Base-by-base conservation (phyloP, 2,329 filamentous ascomycete genomes). In the Fusarium sp. region DNA sequence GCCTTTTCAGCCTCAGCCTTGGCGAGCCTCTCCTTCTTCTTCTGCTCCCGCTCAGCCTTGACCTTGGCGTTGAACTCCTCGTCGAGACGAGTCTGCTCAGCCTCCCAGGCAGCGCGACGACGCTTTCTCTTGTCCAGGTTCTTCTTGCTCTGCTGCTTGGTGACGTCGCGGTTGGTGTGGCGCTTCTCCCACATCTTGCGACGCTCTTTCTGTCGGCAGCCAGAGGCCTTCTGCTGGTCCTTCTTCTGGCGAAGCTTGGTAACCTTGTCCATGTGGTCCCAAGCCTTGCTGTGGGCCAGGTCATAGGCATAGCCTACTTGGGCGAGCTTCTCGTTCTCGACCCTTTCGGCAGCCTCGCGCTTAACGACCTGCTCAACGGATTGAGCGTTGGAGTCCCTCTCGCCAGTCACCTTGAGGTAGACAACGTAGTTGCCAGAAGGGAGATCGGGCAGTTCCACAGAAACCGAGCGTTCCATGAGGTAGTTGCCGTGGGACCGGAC, bases 251-350 rank as follows among this genome's bases (percentile, higher is more conserved):
- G 74, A 24, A 83, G 78, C 60, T 81, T 80, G 22, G 77, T 74
- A 2, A 84, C 79, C 61, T 81, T 80, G 50, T 84, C 78, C 63
- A 84, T 69, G 29, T 85, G 81, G 1, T 77, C 75, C 44, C 80
- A 78, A 2, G 83, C 85, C 72, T 87, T 87, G 74, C 79, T 82
- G 66, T 88, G 85, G 0, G 85, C 85, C 6, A 87, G 68, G 65
- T 88, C 85, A 57, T 88, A 88, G 0, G 85, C 81, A 35, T 81
- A 79, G 3, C 85, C 85, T 6, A 87, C 82, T 35, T 84, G 81
- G 1, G 83, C 80, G 3, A 88, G 76, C 72, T 88, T 88, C 40
- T 86, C 84, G 44, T 87, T 86, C 59, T 84, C 80, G 1, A 65
- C 51, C 11, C 83, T 79, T 2, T 73, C 67, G 44, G 77, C 72